Evolutionary conservation across 441 rosid genomes (phyloP), one percentile per base, ranked within the genome.

Genomic region (Populus hybrid): DNA sequence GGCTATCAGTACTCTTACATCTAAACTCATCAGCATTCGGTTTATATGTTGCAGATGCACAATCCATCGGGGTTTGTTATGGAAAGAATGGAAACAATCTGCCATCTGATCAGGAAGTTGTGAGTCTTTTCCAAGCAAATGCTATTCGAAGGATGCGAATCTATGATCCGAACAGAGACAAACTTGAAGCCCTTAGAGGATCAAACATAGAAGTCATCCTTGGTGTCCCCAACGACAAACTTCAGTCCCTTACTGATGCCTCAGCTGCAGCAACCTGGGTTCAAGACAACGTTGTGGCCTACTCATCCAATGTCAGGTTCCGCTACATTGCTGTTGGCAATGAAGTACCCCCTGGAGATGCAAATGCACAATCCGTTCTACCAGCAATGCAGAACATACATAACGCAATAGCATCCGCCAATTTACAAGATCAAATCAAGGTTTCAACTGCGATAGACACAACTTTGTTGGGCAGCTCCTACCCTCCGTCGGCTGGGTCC

Each of bases 241-340:
- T 89, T 70, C 82, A 28, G 40, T 4, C 76, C 23, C 77, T 87
- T 0, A 34, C 84, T 0, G 77, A 72, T 21, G 61, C 79, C 35
- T 26, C 82, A 2, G 71, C 76, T 0, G 88, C 88, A 0, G 12
- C 70, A 12, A 23, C 7, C 50, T 89, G 89, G 87, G 84, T 89
- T 65, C 87, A 75, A 32, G 78, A n/a, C 28, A 84, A 82, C 32
- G 74, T 89, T 0, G 72, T 74, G 0, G 35, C 85, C 34, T 83
- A 69, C 78, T 73, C 81, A 8, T 63, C 89, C 0, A 75, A 74
- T 12, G 88, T 88, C 65, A 76, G 64, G 1, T 74, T 86, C 35
- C 73, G 76, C 8, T 85, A 83, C 81, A 83, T 88, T 11, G 81
- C 84, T 0, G 89, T 30, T 88, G 87, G 88, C 1, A 88, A 88